Evolutionary conservation across 2,329 filamentous ascomycete species (phyloP), one percentile per base, ranked within the genome.

Genomic region (Fusarium sulawesiense): DNA sequence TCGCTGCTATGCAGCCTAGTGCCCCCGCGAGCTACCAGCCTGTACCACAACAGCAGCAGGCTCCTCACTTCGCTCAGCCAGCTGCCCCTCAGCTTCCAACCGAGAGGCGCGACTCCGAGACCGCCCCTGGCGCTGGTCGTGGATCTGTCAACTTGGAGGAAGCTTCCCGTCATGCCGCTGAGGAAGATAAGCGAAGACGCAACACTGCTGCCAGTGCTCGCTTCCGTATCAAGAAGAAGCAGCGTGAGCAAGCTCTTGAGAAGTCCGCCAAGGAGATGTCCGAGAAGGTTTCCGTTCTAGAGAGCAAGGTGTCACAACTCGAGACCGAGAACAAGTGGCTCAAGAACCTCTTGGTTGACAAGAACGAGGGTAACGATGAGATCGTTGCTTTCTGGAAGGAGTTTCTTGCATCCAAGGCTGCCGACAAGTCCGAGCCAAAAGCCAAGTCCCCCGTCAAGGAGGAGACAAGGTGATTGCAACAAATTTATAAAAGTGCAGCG

Each of bases 141-240:
- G 63, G 63, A 66, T 81, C 86, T 47, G 70, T 89, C 64, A 87
- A 81, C 73, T 86, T 91, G 50, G 92, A 94, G 79, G 92, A 94
- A 68, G 84, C 88, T 41, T 91, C 91, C 14, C 90, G 92, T 41
- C 73, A 89, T 8, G 91, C 91, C 14, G 93, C 93, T 23, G 93
- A 97, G 80, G 93, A 97, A 81, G 93, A 97, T 79, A 97, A 97
- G 83, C 91, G 93, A 51, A 89, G 93, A 63, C 90, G 93, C 70
- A 97, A 97, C 82, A 97, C 94, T 4, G 93, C 93, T 32, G 93
- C 93, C 58, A 94, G 91, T 71, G 93, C 93, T 20, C 91, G 93
- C 51, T 97, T 97, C 86, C 91, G 93, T 64, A 89, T 96, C 78
- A 97, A 97, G 89, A 97, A 97, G 91, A 97, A 97, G 88, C 93